These are phyloP conservation scores for Eleusine indica DNA, from an alignment of 176 grass and related monocot species.

Conservation along the genomic window DNA sequence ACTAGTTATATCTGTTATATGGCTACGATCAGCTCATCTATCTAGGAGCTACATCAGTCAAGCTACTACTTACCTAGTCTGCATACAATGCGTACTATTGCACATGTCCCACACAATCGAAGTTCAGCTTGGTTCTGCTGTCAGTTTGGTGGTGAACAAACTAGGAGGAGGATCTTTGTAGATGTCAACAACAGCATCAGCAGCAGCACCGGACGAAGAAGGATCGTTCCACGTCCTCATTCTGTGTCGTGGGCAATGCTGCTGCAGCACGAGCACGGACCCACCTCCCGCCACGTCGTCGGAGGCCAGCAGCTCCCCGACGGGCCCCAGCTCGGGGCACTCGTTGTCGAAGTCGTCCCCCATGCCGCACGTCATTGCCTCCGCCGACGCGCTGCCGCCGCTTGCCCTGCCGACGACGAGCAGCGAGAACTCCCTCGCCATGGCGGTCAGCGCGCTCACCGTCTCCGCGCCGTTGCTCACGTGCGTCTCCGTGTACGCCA, in stretches of 20 bases:
- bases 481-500: constrained; percentile 51
- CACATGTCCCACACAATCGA: background rate
- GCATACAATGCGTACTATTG: background rate
- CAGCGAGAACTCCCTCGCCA: constrained; percentile 64
- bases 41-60: background rate
- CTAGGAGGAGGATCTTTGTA: background rate
- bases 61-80: background rate
- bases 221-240: constrained; percentile 31
- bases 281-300: constrained; percentile 57
- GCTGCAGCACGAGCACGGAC: constrained; percentile 68
- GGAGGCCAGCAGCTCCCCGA: constrained; percentile 76
- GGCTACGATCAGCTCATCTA: background rate
- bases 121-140: background rate
- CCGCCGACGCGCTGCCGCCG: background rate
- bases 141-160: background rate
- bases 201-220: too few relatives aligned
- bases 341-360: constrained; percentile 61
- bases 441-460: constrained; percentile 43
- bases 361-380: constrained; percentile 48
- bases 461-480: constrained; percentile 62
- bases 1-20: background rate
- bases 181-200: constrained; percentile 25
- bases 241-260: constrained; percentile 23
- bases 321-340: constrained; percentile 64
- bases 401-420: constrained; percentile 56